Percentiles rank a stretch among this genome's conserved stretches.
Evolutionary conservation across 768 basidiomycete genomes (phyloP).

Genomic region (Piloderma croceum): DNA sequence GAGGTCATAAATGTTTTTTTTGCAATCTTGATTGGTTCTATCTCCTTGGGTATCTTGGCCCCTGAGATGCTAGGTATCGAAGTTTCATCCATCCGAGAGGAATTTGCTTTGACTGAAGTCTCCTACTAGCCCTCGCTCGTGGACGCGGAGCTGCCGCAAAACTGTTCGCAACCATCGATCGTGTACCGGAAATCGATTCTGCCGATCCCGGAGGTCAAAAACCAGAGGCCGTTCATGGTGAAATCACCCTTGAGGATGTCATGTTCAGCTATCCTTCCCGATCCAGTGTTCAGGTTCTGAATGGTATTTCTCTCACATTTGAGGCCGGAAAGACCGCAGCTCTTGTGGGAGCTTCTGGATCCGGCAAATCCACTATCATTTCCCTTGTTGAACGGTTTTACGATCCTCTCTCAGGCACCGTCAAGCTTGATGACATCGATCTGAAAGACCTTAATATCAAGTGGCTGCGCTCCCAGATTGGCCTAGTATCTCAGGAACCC

Average conservation of each 20-base stretch:
- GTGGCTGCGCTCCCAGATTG: constrained; percentile 47
- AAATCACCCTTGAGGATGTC: constrained; percentile 43
- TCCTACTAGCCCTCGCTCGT: neutral
- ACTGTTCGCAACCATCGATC: constrained; percentile 50
- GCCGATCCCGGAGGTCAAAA: constrained; percentile 36
- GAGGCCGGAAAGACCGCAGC: constrained; percentile 42
- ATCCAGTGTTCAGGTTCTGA: constrained; percentile 43
- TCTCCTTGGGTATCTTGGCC: constrained; percentile 47
- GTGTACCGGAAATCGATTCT: constrained; percentile 51
- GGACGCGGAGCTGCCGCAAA: constrained; percentile 52
- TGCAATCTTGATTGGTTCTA: constrained; percentile 49
- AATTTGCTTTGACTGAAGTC: constrained; percentile 28
- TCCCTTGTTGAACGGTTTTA: constrained; percentile 49
- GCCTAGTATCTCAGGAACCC: constrained; percentile 48
- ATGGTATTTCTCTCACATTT: constrained; percentile 35
- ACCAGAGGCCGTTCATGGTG: constrained; percentile 39
- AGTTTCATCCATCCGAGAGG: constrained; percentile 8
- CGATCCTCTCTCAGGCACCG: constrained; percentile 38
- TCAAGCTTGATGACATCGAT: constrained; percentile 43
- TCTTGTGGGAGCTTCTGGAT: constrained; percentile 36
- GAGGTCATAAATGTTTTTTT: constrained; percentile 53
- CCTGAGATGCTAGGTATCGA: constrained; percentile 46
- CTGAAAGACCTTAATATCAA: constrained; percentile 40
- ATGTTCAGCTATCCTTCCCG: constrained; percentile 51
- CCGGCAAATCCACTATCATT: constrained; percentile 37